A percentile compares a stretch with the other conserved stretches of the same genome.
phyloP scores from a whole-genome alignment of 2,329 filamentous ascomycete genomes.

The Arthroderma sp. region DNA sequence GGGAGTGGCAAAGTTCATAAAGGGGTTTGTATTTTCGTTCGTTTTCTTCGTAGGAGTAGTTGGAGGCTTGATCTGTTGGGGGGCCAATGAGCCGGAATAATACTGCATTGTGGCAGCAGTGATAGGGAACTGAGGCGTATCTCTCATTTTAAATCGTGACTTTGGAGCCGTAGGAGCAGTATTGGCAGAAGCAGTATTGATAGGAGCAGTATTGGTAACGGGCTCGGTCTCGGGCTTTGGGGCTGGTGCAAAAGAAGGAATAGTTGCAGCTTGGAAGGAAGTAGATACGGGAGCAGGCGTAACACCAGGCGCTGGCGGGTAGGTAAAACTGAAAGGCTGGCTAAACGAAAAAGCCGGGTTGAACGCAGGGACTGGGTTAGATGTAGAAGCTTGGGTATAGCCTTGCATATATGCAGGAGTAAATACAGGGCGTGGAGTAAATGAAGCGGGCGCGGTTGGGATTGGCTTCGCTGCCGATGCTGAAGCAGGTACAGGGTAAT shows the following conservation, averaged over 20 bases:
- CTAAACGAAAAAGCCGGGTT: not conserved
- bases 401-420: not conserved
- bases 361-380: not conserved
- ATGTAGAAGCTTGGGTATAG: not conserved
- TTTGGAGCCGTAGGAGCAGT: not conserved
- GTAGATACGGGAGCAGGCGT: not conserved
- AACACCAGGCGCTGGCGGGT: not conserved
- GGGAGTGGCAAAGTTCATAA: not conserved
- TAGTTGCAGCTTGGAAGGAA: not conserved
- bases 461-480: too few relatives aligned
- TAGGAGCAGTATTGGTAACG: not conserved
- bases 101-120: slow-evolving; percentile 16
- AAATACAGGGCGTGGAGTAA: not conserved
- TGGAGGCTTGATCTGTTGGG: not conserved
- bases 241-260: too few relatives aligned
- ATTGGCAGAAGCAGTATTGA: not conserved
- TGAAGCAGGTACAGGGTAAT: not conserved
- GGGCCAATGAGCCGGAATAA: not conserved
- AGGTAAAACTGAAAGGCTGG: not conserved
- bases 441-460: not conserved
- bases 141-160: slow-evolving; percentile 9
- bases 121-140: slow-evolving; percentile 11
- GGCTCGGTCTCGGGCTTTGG: not conserved
- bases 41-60: not conserved
- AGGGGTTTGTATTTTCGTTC: slow-evolving; percentile 6